Conservation (phyloP, 1,284 basidiomycete genomes). For the Leccinum huronense region DNA sequence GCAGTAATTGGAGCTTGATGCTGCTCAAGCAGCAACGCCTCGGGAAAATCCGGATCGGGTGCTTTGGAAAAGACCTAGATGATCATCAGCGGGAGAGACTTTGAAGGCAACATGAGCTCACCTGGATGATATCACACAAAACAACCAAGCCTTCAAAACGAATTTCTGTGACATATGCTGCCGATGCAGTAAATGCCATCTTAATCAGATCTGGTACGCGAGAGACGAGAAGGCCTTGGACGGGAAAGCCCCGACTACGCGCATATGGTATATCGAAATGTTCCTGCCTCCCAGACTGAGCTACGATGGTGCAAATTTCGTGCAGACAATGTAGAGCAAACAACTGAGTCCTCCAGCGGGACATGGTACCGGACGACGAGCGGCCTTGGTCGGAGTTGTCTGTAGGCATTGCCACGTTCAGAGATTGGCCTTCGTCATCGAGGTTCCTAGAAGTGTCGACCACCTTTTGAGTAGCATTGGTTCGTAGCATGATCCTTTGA, state of each 20-base stretch:
- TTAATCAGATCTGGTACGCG: constrained; percentile 92
- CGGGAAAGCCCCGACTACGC: constrained; percentile 44
- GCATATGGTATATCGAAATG: constrained; percentile 79
- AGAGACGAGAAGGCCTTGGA: constrained; percentile 64
- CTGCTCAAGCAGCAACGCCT: constrained; percentile 91
- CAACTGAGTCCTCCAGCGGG: constrained; percentile 95
- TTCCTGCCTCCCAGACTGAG: constrained; percentile 70
- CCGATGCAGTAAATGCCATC: constrained; percentile 97
- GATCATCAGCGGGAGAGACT: constrained; percentile 14
- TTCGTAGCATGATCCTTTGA: constrained; percentile 92
- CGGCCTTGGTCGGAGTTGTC: constrained; percentile 36
- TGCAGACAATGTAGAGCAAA: constrained; percentile 95
- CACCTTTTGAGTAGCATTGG: constrained; percentile 77
- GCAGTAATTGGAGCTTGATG: constrained; percentile 98
- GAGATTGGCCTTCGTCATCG: constrained; percentile 93
- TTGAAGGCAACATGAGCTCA: constrained; percentile 33
- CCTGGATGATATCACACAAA: constrained; percentile 90
- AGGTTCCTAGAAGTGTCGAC: constrained; percentile 61
- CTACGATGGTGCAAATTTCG: constrained; percentile 80
- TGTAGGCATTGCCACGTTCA: constrained; percentile 56
- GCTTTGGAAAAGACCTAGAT: constrained; percentile 77
- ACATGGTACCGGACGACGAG: constrained; percentile 48
- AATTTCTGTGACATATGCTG: constrained; percentile 94
- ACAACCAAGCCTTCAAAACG: constrained; percentile 91
- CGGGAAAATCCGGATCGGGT: constrained; percentile 92